Conservation (phyloP, 2,329 filamentous ascomycete species). For the Cadophora malorum region DNA sequence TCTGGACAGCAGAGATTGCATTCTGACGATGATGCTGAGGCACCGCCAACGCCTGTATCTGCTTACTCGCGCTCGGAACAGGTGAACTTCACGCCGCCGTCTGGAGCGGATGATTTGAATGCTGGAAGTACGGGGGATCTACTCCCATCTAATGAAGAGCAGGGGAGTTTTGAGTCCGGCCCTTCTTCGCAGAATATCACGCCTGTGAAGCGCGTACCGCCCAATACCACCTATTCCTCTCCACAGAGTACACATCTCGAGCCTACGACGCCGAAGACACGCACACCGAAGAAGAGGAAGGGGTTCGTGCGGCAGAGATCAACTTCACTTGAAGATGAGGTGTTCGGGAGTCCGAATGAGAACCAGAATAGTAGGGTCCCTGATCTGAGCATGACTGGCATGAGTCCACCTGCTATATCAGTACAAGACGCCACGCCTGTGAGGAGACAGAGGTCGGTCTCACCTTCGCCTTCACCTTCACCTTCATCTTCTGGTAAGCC, state of each 20-base stretch:
- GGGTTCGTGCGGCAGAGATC: conserved; percentile 3
- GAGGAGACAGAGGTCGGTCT: background rate
- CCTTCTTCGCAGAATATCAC: background rate
- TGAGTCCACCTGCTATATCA: background rate
- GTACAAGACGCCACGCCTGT: conserved; percentile 1
- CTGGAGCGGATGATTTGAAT: conserved; percentile 22
- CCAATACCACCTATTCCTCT: background rate
- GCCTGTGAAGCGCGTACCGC: background rate
- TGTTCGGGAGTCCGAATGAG: background rate
- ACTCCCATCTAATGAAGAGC: background rate
- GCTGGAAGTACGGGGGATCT: background rate
- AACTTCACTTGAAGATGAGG: conserved; percentile 9
- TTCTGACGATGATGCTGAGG: conserved; percentile 33
- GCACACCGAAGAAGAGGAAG: conserved; percentile 23
- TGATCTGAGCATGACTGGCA: background rate
- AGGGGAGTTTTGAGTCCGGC: background rate
- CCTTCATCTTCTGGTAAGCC: background rate
- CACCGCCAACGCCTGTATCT: conserved; percentile 38
- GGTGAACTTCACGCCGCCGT: conserved; percentile 22
- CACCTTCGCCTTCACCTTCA: background rate
- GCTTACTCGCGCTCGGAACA: conserved; percentile 35
- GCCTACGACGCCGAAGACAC: background rate
- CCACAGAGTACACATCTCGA: conserved; percentile 10
- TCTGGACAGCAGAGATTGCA: conserved; percentile 28
- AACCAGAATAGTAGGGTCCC: background rate